These are phyloP conservation scores for Exophiala xenobiotica DNA, from an alignment of 2,329 filamentous ascomycete genomes.

Conservation along the genomic window DNA sequence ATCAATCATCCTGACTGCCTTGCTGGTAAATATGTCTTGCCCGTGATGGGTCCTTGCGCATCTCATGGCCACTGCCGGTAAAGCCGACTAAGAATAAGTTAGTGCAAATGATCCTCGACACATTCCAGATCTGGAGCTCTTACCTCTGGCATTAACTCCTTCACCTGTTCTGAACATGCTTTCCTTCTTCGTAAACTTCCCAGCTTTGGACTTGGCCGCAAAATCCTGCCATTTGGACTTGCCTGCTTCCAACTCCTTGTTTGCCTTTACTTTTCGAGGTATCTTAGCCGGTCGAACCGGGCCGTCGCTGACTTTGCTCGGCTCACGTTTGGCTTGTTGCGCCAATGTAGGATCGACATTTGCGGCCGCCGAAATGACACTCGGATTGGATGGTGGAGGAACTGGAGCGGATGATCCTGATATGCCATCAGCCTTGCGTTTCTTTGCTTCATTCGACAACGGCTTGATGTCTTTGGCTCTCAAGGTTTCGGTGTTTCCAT, in stretches of 20 bases:
- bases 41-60: constrained; percentile 86
- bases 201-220: constrained; percentile 65
- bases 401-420: constrained; percentile 51
- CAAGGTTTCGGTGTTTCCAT: constrained; percentile 75
- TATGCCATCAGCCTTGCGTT: constrained; percentile 82
- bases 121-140: constrained; percentile 32
- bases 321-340: constrained; percentile 63
- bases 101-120: constrained; percentile 27
- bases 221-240: constrained; percentile 97
- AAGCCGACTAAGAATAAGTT: constrained; percentile 71
- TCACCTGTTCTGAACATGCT: constrained; percentile 97
- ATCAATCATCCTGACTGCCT: constrained; percentile 56
- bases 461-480: constrained; percentile 81
- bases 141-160: constrained; percentile 81
- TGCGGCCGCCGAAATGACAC: constrained; percentile 65
- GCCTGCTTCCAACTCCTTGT: constrained; percentile 83
- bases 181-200: constrained; percentile 75
- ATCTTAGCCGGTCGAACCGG: constrained; percentile 64
- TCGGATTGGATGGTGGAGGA: constrained; percentile 46
- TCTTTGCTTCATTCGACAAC: constrained; percentile 66
- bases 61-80: constrained; percentile 88
- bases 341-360: constrained; percentile 66
- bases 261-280: constrained; percentile 78
- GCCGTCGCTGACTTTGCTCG: constrained; percentile 62
- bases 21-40: constrained; percentile 82